Conservation (phyloP, 2,329 filamentous ascomycete species). For the Metarhizium rileyi region DNA sequence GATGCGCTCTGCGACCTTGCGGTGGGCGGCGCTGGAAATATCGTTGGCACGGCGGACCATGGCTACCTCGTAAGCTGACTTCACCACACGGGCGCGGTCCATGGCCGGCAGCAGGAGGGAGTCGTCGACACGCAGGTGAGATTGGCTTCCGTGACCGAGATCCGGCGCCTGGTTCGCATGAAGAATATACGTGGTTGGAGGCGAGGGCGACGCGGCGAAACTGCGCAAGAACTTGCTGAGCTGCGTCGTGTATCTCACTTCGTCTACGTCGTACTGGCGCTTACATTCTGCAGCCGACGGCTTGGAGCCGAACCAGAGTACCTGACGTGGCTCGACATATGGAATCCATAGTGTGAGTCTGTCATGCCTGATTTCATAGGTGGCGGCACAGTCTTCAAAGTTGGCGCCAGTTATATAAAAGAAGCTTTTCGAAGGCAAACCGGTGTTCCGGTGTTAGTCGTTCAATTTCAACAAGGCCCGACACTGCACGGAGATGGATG, state of each 20-base stretch:
- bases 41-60: constrained; percentile 73
- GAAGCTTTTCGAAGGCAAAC: constrained; percentile 33
- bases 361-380: constrained; percentile 50
- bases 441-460: background rate
- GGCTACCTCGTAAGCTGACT: constrained; percentile 76
- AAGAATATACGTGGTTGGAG: constrained; percentile 34
- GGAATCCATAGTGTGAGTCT: constrained; percentile 65
- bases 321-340: constrained; percentile 49
- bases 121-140: constrained; percentile 34
- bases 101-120: constrained; percentile 58
- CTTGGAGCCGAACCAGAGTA: constrained; percentile 55
- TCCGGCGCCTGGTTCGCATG: constrained; percentile 33
- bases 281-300: constrained; percentile 53
- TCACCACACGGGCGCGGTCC: constrained; percentile 70
- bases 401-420: constrained; percentile 48
- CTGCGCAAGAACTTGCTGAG: constrained; percentile 36
- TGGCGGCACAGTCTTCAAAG: constrained; percentile 44
- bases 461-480: too few species aligned
- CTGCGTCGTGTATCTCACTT: constrained; percentile 51
- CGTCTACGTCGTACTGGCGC: constrained; percentile 57
- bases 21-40: constrained; percentile 70
- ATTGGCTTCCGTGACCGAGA: constrained; percentile 5
- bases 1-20: constrained; percentile 57
- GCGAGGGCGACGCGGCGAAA: constrained; percentile 27
- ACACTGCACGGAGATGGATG: too few species aligned